Evolutionary conservation across 2,329 filamentous ascomycete genomes (phyloP).

Genomic region (Aspergillus clavatus): DNA sequence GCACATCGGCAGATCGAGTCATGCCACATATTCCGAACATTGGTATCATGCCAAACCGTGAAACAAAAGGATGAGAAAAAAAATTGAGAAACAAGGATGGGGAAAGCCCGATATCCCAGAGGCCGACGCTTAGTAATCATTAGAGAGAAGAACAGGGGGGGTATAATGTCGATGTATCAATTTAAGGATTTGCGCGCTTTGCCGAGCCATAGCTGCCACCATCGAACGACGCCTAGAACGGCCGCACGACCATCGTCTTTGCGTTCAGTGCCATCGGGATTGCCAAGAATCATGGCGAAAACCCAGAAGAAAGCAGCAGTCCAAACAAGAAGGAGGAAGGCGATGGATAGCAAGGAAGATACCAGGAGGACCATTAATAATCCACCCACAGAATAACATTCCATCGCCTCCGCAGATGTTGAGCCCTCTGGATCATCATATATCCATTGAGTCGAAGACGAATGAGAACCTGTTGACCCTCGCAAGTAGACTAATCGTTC

Average conservation of each 20-base stretch:
- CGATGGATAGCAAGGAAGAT: slow-evolving; percentile 54
- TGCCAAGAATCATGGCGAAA: slow-evolving; percentile 56
- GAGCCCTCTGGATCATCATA: slow-evolving; percentile 41
- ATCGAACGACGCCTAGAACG: slow-evolving; percentile 53
- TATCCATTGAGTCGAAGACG: slow-evolving; percentile 27
- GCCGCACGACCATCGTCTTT: slow-evolving; percentile 58
- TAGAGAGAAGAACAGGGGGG: background rate
- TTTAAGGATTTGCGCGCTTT: slow-evolving; percentile 24
- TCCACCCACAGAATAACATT: slow-evolving; percentile 31
- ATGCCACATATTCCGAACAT: slow-evolving; percentile 23
- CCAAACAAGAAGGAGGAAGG: slow-evolving; percentile 54
- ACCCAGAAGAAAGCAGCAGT: slow-evolving; percentile 59
- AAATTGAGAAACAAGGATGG: too few relatives aligned
- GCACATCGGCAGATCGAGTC: slow-evolving; percentile 6
- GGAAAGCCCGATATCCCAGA: background rate
- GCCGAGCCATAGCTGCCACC: slow-evolving; percentile 57
- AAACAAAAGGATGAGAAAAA: slow-evolving; percentile 9
- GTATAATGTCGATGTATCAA: slow-evolving; percentile 5
- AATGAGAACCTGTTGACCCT: slow-evolving; percentile 17
- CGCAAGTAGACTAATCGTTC: slow-evolving; percentile 32
- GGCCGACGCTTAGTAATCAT: background rate
- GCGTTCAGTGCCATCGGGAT: slow-evolving; percentile 56
- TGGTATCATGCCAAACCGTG: slow-evolving; percentile 24
- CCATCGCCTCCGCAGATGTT: slow-evolving; percentile 24
- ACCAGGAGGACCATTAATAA: slow-evolving; percentile 52